Conservation (phyloP, 2,329 filamentous ascomycete species). For the Lachnellula hyalina region DNA sequence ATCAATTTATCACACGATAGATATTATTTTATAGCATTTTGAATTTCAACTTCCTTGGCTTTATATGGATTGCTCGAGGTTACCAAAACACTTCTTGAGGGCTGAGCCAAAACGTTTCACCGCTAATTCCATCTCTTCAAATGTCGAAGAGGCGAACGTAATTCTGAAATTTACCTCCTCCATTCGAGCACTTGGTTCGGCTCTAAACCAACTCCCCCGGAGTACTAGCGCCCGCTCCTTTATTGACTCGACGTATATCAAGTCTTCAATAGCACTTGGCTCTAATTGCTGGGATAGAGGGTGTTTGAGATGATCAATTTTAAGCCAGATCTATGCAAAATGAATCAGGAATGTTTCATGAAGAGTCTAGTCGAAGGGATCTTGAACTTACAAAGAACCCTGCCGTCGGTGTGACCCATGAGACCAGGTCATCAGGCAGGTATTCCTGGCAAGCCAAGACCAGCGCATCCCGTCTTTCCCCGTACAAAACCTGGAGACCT, state of each 20-base stretch:
- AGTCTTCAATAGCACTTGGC: neutral
- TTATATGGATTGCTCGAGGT: neutral
- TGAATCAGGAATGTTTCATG: neutral
- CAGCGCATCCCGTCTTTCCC: conserved; percentile 66
- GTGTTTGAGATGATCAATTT: neutral
- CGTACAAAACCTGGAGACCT: conserved; percentile 67
- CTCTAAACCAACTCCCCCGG: neutral
- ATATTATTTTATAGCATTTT: too few species aligned
- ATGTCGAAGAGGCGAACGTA: neutral
- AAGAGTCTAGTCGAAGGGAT: neutral
- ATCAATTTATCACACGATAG: too few species aligned
- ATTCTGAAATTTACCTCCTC: neutral
- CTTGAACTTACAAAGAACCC: conserved; percentile 78
- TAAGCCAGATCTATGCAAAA: neutral
- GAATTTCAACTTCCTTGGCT: too few species aligned
- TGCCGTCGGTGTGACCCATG: conserved; percentile 70
- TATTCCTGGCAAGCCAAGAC: conserved; percentile 70
- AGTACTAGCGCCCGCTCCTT: neutral
- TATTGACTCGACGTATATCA: neutral
- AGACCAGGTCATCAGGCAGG: conserved; percentile 65
- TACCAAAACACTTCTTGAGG: neutral
- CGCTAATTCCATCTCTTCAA: neutral
- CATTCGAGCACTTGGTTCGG: neutral
- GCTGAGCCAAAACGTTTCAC: neutral
- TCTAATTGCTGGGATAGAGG: neutral